Conservation (phyloP, 148 eudicot species). For the Arctostaphylos glauca region DNA sequence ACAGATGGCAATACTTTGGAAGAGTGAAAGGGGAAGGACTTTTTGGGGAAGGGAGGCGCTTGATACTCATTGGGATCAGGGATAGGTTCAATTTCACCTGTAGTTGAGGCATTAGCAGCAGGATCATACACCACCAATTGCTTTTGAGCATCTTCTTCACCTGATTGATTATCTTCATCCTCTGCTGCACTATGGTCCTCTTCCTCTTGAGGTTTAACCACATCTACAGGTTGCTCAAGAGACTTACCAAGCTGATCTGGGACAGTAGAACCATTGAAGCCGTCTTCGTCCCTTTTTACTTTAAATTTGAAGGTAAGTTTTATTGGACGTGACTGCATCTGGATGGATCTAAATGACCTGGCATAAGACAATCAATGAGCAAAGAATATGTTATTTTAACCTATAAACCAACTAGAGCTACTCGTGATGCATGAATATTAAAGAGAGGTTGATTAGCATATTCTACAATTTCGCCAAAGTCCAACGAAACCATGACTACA, state of each 20-base stretch:
- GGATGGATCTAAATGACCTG: constrained; percentile 14
- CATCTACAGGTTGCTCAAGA: constrained; percentile 24
- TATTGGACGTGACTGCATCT: constrained; percentile 26
- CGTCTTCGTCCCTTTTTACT: constrained; percentile 25
- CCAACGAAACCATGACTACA: not conserved
- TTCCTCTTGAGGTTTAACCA: constrained; percentile 37
- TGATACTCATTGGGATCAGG: constrained; percentile 35
- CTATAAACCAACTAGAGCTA: not conserved
- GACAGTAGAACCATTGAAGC: constrained; percentile 21
- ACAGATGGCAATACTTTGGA: constrained; percentile 59
- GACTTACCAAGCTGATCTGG: constrained; percentile 17
- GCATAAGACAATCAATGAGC: constrained; percentile 1
- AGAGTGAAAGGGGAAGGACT: constrained; percentile 16
- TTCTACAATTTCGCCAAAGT: not conserved
- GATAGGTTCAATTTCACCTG: constrained; percentile 22
- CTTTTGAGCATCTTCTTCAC: constrained; percentile 36
- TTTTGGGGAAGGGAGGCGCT: constrained; percentile 18
- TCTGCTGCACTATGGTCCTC: constrained; percentile 13
- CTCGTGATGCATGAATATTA: not conserved
- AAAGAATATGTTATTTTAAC: not conserved
- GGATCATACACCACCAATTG: constrained; percentile 69
- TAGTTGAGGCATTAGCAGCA: constrained; percentile 19
- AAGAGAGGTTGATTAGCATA: not conserved
- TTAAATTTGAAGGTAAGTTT: constrained; percentile 26
- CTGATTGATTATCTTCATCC: constrained; percentile 27